Evolutionary conservation across 1,139 yeast species (phyloP).

Genomic region (Maudiozyma humilis): DNA sequence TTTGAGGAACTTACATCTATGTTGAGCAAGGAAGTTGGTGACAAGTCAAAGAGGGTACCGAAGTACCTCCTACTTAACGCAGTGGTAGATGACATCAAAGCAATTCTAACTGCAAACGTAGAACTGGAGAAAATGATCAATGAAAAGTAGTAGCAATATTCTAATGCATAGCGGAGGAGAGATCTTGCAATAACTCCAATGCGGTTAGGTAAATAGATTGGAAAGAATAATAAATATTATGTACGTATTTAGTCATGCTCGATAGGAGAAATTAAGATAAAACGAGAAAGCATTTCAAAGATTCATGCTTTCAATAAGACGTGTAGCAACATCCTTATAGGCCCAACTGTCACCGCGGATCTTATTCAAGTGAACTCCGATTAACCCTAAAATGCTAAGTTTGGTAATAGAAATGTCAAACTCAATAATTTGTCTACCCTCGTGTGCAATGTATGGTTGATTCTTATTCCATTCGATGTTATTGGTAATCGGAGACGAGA

Average conservation of each 20-base stretch:
- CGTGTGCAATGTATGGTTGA: background rate
- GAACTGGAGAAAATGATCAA: constrained; percentile 17
- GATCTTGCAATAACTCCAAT: background rate
- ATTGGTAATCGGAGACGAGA: background rate
- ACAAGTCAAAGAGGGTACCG: constrained; percentile 24
- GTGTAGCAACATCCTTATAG: constrained; percentile 87
- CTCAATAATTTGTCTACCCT: constrained; percentile 37
- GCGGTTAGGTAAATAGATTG: background rate
- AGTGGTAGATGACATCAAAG: constrained; percentile 27
- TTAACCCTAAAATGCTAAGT: constrained; percentile 82
- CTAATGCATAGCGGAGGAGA: background rate
- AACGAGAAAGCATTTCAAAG: background rate
- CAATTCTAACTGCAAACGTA: constrained; percentile 24
- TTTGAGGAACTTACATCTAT: constrained; percentile 24
- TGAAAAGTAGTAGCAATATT: background rate
- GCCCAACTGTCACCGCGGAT: constrained; percentile 93
- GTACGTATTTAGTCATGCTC: background rate
- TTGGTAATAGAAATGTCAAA: constrained; percentile 91
- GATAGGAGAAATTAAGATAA: no score
- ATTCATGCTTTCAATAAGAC: constrained; percentile 45
- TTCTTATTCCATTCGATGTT: background rate
- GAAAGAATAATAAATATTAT: background rate
- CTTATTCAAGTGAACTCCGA: constrained; percentile 93
- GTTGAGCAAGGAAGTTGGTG: constrained; percentile 9
- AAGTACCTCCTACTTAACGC: constrained; percentile 25